A percentile compares a stretch with the other conserved stretches of the same genome.
Evolutionary conservation across 2,329 filamentous ascomycete species (phyloP).

Genomic region (Ilyonectria robusta): DNA sequence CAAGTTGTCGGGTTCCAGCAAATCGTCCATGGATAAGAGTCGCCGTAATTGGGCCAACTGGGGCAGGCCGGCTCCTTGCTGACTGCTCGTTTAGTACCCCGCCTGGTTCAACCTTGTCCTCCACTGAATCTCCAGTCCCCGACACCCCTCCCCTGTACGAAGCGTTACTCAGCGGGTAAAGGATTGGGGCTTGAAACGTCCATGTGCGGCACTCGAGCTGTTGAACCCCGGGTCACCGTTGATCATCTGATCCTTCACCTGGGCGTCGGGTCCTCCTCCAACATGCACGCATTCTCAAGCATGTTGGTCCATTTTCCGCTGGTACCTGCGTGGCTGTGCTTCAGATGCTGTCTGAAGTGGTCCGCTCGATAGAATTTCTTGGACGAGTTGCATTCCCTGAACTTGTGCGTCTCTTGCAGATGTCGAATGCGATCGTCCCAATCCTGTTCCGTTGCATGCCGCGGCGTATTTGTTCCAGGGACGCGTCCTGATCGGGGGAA

Average conservation of each 20-base stretch:
- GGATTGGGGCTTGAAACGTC: slow-evolving; percentile 20
- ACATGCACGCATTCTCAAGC: slow-evolving; percentile 96
- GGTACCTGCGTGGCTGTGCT: slow-evolving; percentile 95
- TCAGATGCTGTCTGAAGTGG: slow-evolving; percentile 97
- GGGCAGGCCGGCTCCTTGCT: slow-evolving; percentile 22
- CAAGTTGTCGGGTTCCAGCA: slow-evolving; percentile 13
- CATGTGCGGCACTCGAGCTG: slow-evolving; percentile 12
- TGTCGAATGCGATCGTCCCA: slow-evolving; percentile 92
- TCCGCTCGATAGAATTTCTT: slow-evolving; percentile 99
- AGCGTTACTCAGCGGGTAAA: slow-evolving; percentile 36
- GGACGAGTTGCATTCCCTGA: slow-evolving; percentile 95
- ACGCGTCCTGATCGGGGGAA: slow-evolving; percentile 72
- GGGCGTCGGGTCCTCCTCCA: slow-evolving; percentile 76
- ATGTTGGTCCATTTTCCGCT: slow-evolving; percentile 99
- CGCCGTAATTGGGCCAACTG: slow-evolving; percentile 32
- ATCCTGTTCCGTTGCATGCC: slow-evolving; percentile 80
- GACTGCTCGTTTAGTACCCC: slow-evolving; percentile 38
- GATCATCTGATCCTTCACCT: slow-evolving; percentile 43
- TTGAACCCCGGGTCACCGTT: slow-evolving; percentile 2
- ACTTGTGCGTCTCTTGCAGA: slow-evolving; percentile 93
- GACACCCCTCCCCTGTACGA: slow-evolving; percentile 35
- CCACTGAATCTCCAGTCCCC: slow-evolving; percentile 34
- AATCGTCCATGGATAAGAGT: slow-evolving; percentile 28
- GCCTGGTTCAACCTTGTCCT: slow-evolving; percentile 37
- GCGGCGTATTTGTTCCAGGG: slow-evolving; percentile 53